phyloP scores from a whole-genome alignment of 1,139 yeast genomes.

The Pichia sp. region DNA sequence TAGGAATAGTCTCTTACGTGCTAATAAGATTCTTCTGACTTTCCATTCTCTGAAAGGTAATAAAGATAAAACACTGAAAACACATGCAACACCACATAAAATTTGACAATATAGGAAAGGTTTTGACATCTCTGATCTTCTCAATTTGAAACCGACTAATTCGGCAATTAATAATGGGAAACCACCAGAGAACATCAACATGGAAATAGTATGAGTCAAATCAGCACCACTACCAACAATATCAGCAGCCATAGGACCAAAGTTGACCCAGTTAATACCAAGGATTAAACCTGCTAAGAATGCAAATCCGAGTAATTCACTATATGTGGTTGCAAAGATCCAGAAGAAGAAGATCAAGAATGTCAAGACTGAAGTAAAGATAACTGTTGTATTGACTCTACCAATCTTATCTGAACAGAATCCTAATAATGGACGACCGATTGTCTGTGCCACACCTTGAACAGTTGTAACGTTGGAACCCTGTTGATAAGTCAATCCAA shows the following conservation, averaged over 20 bases:
- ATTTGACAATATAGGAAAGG: constrained; percentile 63
- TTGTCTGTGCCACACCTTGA: constrained; percentile 58
- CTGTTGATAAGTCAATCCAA: constrained; percentile 54
- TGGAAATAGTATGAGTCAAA: constrained; percentile 36
- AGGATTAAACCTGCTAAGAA: constrained; percentile 51
- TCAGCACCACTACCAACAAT: constrained; percentile 37
- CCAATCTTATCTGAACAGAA: constrained; percentile 56
- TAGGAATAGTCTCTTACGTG: constrained; percentile 18
- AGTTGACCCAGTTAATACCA: constrained; percentile 67
- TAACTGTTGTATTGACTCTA: constrained; percentile 49
- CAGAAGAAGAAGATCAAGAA: constrained; percentile 38
- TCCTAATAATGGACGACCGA: constrained; percentile 70
- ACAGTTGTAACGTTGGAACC: constrained; percentile 62
- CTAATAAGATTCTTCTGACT: constrained; percentile 31
- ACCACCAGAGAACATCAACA: constrained; percentile 33
- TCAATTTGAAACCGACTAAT: constrained; percentile 47
- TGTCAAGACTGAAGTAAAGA: constrained; percentile 34
- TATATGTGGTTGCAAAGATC: constrained; percentile 54
- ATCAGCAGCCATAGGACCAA: constrained; percentile 59
- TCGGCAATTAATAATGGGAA: constrained; percentile 37
- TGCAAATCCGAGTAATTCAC: constrained; percentile 51
- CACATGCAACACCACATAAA: constrained; percentile 51
- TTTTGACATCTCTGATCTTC: constrained; percentile 28
- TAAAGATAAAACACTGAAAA: constrained; percentile 36
- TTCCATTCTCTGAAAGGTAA: constrained; percentile 42